Evolutionary conservation across 805 yeast genomes (phyloP).

Genomic region (Scheffersomyces lignosus): DNA sequence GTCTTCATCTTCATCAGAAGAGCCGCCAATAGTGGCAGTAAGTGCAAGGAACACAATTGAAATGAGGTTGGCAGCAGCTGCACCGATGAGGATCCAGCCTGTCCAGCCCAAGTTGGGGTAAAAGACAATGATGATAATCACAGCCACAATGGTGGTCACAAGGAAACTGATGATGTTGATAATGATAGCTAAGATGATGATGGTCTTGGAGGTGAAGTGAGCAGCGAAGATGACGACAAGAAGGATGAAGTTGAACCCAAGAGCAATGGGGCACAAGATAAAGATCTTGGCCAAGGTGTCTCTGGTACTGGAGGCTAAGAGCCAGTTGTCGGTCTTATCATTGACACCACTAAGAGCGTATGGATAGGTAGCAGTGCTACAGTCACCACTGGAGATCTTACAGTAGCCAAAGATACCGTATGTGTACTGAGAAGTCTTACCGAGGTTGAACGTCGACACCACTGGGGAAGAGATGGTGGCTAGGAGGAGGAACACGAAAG

Average conservation of each 20-base stretch:
- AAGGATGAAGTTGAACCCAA: conserved; percentile 53
- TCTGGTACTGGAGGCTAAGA: conserved; percentile 45
- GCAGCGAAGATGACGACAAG: conserved; percentile 23
- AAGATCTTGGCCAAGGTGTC: conserved; percentile 53
- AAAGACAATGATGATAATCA: conserved; percentile 57
- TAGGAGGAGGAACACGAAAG: conserved; percentile 63
- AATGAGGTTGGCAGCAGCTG: conserved; percentile 57
- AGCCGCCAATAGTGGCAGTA: conserved; percentile 18
- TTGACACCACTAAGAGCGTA: conserved; percentile 36
- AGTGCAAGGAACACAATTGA: conserved; percentile 50
- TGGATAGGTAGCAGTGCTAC: conserved; percentile 48
- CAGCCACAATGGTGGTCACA: conserved; percentile 53
- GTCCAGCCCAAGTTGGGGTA: conserved; percentile 69
- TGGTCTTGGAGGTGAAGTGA: conserved; percentile 23
- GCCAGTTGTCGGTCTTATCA: conserved; percentile 45
- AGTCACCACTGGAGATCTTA: conserved; percentile 23
- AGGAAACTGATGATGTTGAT: conserved; percentile 52
- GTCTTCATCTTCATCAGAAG: conserved; percentile 15
- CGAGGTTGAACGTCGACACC: conserved; percentile 47
- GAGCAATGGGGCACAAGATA: conserved; percentile 65
- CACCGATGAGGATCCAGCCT: conserved; percentile 70
- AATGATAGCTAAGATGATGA: conserved; percentile 41
- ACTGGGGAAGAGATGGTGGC: conserved; percentile 66
- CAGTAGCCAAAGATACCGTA: conserved; percentile 77
- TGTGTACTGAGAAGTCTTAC: conserved; percentile 42